Evolutionary conservation across 495 filamentous ascomycete genomes (phyloP).

Genomic region (Amniculicola lignicola): DNA sequence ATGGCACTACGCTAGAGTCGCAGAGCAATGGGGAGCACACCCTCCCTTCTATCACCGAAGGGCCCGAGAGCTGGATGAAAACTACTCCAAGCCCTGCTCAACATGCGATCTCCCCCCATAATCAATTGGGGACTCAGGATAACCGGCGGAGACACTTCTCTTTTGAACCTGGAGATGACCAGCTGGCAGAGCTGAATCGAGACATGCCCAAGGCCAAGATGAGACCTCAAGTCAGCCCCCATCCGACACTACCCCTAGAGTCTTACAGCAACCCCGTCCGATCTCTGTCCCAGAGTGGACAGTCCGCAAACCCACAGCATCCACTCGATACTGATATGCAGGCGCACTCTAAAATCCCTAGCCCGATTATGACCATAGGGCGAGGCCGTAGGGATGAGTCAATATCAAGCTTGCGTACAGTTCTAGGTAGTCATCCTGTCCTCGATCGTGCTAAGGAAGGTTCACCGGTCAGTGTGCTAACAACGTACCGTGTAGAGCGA

Average conservation of each 20-base stretch:
- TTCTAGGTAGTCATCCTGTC: background rate
- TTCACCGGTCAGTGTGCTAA: conserved; percentile 23
- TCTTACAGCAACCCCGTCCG: too few relatives aligned
- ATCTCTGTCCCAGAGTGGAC: background rate
- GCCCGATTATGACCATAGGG: conserved; percentile 28
- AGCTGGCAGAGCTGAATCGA: conserved; percentile 3
- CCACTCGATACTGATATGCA: conserved; percentile 6
- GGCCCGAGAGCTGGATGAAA: too few relatives aligned
- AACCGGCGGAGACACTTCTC: conserved; percentile 26
- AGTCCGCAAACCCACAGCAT: background rate
- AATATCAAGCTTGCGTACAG: conserved; percentile 11
- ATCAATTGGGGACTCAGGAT: conserved; percentile 5
- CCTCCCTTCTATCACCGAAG: background rate
- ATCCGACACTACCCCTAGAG: too few relatives aligned
- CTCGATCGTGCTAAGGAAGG: conserved; percentile 14
- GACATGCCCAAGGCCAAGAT: too few relatives aligned
- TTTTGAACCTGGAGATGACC: conserved; percentile 38
- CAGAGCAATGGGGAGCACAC: background rate
- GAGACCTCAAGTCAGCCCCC: too few relatives aligned
- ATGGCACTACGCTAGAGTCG: background rate
- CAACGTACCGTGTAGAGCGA: conserved; percentile 23
- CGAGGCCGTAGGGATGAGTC: conserved; percentile 26
- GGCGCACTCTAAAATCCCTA: conserved; percentile 40
- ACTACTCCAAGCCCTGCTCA: too few relatives aligned
- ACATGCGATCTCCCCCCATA: too few relatives aligned